Conservation (phyloP, 1,284 basidiomycete species). For the Ceratobasidium sp. region DNA sequence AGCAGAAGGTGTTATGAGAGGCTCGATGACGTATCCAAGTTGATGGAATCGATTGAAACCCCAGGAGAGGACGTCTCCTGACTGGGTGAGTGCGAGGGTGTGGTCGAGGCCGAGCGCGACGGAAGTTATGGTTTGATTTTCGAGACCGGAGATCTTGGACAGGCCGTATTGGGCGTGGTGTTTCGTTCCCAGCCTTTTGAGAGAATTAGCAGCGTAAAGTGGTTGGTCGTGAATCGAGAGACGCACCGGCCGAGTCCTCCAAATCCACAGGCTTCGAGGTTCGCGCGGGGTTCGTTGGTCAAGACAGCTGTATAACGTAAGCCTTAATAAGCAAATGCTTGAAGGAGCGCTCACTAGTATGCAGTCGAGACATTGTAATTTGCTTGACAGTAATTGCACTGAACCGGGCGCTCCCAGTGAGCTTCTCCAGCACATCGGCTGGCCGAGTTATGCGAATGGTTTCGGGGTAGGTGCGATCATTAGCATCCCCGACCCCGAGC, state of each 20-base stretch:
- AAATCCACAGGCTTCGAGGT: conserved; percentile 88
- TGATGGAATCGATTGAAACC: conserved; percentile 90
- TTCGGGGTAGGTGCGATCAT: conserved; percentile 87
- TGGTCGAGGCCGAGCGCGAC: conserved; percentile 95
- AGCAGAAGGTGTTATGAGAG: conserved; percentile 51
- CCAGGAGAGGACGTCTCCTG: conserved; percentile 91
- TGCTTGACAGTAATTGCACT: conserved; percentile 73
- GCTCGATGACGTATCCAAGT: conserved; percentile 89
- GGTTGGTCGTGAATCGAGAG: too few relatives aligned
- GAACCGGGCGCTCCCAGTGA: conserved; percentile 63
- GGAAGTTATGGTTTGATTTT: conserved; percentile 63
- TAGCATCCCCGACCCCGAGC: conserved; percentile 85
- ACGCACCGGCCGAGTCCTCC: conserved; percentile 81
- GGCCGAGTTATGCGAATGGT: conserved; percentile 68
- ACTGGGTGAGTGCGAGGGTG: conserved; percentile 84
- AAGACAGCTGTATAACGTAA: conserved; percentile 67
- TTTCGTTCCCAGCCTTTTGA: conserved; percentile 74
- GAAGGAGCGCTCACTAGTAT: conserved; percentile 67
- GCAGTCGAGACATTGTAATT: conserved; percentile 85
- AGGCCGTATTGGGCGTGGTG: conserved; percentile 84
- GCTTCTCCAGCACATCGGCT: conserved; percentile 33
- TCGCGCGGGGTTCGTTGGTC: conserved; percentile 79
- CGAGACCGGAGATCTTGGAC: conserved; percentile 73
- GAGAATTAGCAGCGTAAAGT: too few relatives aligned
- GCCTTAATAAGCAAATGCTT: neutral